phyloP scores from a whole-genome alignment of 805 yeast species.

The Brettanomyces custersianus region DNA sequence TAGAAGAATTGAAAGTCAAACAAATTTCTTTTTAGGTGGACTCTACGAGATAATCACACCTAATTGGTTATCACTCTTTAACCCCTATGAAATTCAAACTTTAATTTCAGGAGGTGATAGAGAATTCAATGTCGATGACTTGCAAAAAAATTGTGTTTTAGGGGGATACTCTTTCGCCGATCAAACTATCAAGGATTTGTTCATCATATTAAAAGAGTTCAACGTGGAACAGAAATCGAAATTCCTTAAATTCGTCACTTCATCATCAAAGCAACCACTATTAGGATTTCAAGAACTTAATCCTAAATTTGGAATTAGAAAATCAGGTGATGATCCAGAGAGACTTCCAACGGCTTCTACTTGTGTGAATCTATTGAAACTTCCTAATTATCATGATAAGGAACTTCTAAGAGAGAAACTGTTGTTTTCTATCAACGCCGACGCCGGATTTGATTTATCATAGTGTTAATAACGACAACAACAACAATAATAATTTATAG shows the following conservation, averaged over 20 bases:
- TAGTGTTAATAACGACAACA: no score
- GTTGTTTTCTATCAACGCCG: conserved; percentile 69
- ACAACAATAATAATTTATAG: no score
- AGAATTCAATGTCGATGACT: conserved; percentile 63
- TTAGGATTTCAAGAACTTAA: conserved; percentile 68
- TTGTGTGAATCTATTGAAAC: conserved; percentile 77
- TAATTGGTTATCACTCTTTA: conserved; percentile 78
- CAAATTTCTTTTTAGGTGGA: conserved; percentile 61
- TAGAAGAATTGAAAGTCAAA: conserved; percentile 46
- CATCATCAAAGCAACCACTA: conserved; percentile 86
- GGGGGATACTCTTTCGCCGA: conserved; percentile 54
- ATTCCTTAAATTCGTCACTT: conserved; percentile 81
- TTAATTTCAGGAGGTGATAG: conserved; percentile 73
- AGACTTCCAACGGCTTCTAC: conserved; percentile 90
- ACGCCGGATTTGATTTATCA: conserved; percentile 82
- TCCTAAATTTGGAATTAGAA: conserved; percentile 77
- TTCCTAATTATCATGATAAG: conserved; percentile 74
- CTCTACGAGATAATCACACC: conserved; percentile 58
- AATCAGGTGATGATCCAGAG: conserved; percentile 43
- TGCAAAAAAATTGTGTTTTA: conserved; percentile 51
- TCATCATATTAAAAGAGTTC: conserved; percentile 72
- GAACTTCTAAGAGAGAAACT: conserved; percentile 50
- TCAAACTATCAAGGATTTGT: conserved; percentile 54
- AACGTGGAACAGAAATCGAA: conserved; percentile 49
- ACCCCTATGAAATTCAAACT: conserved; percentile 73